phyloP scores from a whole-genome alignment of 345 rosid genomes.

The Lumnitzera littorea region DNA sequence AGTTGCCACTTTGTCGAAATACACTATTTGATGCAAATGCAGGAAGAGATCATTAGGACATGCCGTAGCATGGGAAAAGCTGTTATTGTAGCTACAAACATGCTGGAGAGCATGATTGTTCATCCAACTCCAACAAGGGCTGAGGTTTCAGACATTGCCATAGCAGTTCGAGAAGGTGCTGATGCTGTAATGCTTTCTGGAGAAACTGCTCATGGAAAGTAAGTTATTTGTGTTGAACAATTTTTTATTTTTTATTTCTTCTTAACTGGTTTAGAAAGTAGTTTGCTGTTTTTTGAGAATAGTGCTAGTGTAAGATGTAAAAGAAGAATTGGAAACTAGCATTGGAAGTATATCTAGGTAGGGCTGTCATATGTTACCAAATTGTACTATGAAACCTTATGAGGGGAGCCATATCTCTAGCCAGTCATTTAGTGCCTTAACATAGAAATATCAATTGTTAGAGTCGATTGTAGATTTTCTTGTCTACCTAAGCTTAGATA shows the following conservation, averaged over 20 bases:
- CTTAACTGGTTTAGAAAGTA: no score
- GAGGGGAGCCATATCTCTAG: background rate
- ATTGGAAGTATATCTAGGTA: background rate
- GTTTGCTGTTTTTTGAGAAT: no score
- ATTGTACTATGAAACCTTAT: background rate
- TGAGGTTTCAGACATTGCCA: conserved; percentile 98
- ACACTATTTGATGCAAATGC: conserved; percentile 7
- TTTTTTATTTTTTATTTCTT: no score
- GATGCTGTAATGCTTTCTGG: conserved; percentile 99
- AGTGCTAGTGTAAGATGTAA: no score
- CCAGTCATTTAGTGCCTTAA: no score
- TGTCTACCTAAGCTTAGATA: no score
- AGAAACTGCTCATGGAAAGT: conserved; percentile 99
- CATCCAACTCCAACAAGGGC: conserved; percentile 99
- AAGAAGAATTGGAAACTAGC: no score
- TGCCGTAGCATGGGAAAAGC: conserved; percentile 99
- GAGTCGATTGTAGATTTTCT: no score
- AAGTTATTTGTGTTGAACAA: conserved; percentile 18
- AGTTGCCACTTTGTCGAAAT: background rate
- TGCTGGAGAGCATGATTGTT: conserved; percentile 99
- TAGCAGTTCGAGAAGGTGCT: conserved; percentile 97
- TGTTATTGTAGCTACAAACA: conserved; percentile 97
- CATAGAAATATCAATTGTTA: no score
- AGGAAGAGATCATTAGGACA: conserved; percentile 84
- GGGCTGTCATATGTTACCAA: background rate